phyloP scores from a whole-genome alignment of 208 protist species.

The Phytomonas serpens region DNA sequence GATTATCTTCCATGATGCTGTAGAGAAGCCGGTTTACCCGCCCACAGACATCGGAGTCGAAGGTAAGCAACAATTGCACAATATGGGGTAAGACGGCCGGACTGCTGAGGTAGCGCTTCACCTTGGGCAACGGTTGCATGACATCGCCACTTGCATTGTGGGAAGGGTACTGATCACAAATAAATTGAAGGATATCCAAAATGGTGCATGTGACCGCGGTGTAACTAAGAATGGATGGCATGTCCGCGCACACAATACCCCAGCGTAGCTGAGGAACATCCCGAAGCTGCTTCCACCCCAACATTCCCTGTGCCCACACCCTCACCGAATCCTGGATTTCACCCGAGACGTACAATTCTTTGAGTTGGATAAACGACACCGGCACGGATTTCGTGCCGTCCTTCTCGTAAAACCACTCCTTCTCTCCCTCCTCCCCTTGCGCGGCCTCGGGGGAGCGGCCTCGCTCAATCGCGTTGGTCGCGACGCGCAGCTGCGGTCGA shows the following conservation, averaged over 20 bases:
- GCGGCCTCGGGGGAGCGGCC: conserved; percentile 31
- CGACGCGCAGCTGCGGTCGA: conserved; percentile 59
- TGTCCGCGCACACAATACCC: conserved; percentile 44
- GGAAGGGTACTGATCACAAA: conserved; percentile 88
- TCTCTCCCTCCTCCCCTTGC: conserved; percentile 55
- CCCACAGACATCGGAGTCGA: conserved; percentile 77
- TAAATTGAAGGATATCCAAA: conserved; percentile 84
- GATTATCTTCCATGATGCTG: conserved; percentile 87
- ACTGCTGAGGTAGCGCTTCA: conserved; percentile 84
- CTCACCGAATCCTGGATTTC: conserved; percentile 61
- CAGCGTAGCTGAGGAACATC: conserved; percentile 92
- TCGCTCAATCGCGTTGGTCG: conserved; percentile 83
- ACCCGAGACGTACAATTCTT: conserved; percentile 37
- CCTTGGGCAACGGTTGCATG: conserved; percentile 89
- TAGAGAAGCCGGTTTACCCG: conserved; percentile 80
- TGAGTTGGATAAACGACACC: conserved; percentile 59
- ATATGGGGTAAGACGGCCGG: conserved; percentile 84
- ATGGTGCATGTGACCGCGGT: conserved; percentile 83
- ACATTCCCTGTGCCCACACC: conserved; percentile 94
- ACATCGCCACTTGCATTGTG: conserved; percentile 74
- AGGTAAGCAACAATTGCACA: conserved; percentile 93
- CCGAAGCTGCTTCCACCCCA: conserved; percentile 78
- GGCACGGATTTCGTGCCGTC: conserved; percentile 29
- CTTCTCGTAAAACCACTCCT: conserved; percentile 89
- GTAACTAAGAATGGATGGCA: conserved; percentile 69